Conservation (phyloP, 805 yeast species). For the Candida nonsorbophila region DNA sequence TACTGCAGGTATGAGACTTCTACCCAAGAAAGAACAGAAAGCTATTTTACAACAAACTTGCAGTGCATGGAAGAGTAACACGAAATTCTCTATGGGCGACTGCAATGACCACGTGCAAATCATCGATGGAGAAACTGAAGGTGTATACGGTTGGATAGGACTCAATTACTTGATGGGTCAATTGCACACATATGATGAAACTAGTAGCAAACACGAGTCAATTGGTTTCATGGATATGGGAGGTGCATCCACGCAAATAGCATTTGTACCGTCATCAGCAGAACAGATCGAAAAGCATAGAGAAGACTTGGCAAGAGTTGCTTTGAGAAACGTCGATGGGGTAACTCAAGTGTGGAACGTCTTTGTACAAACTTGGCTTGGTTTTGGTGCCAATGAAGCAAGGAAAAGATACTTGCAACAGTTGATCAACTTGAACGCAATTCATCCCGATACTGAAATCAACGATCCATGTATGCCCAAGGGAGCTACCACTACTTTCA, state of each 20-base stretch:
- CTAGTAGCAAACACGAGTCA: slow-evolving; percentile 42
- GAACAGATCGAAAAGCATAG: slow-evolving; percentile 44
- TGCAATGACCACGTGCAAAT: slow-evolving; percentile 75
- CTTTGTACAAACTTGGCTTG: slow-evolving; percentile 95
- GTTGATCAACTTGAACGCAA: slow-evolving; percentile 32
- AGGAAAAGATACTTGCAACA: slow-evolving; percentile 63
- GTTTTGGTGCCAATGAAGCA: slow-evolving; percentile 96
- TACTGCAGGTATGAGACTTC: slow-evolving; percentile 93
- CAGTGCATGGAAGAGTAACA: slow-evolving; percentile 42
- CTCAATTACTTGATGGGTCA: slow-evolving; percentile 76
- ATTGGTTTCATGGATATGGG: slow-evolving; percentile 99
- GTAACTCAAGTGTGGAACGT: slow-evolving; percentile 71
- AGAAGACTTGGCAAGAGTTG: slow-evolving; percentile 38
- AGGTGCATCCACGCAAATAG: slow-evolving; percentile 95
- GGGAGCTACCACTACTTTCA: slow-evolving; percentile 47
- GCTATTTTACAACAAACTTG: slow-evolving; percentile 61
- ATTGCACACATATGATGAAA: slow-evolving; percentile 43
- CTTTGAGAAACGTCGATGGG: slow-evolving; percentile 67
- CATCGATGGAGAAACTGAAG: slow-evolving; percentile 94
- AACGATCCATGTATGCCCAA: slow-evolving; percentile 80
- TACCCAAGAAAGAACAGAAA: slow-evolving; percentile 50
- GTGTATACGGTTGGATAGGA: slow-evolving; percentile 93
- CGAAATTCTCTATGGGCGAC: slow-evolving; percentile 50
- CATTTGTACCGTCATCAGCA: slow-evolving; percentile 72
- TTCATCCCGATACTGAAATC: slow-evolving; percentile 19